Base-by-base conservation (phyloP, 129 eudicot genomes). In the Artemisia tridentata region DNA sequence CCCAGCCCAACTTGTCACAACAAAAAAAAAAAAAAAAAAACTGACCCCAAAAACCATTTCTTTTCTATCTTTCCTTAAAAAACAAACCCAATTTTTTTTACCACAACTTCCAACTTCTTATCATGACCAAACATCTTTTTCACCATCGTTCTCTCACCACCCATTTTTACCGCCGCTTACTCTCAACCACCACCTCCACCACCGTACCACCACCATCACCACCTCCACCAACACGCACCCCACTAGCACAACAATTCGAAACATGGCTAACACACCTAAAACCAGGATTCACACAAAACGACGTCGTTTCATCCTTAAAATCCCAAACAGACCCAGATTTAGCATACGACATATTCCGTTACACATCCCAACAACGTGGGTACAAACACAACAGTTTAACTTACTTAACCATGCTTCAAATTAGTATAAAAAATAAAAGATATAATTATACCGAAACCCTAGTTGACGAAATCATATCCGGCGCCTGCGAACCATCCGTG, bases 311-410 rank as follows among this genome's bases (percentile, higher is more conserved):
- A 72, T 90, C 98, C 81, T 77, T 93, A 25, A 76, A 69, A 0
- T 65, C 97, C 71, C 92, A 87, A 76, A 60, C 95, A 65, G 96
- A 93, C 79, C 87, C 92, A 11, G 98, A 93, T 67, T 80, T 93
- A 38, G 92, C 97, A 12, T 86, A 80, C 63, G 95, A 89, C 78
- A 87, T 93, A 54, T 93, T 93, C 85, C 97, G 92, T 0, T 93
- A 95, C 96, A 87, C 98, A 21, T 86, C 92, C 25, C 95, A 87
- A 61, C 92, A 83, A 53, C 96, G 97, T 18, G 53, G 74, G 55
- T 89, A 83, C 91, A 87, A 80, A 61, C 98, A 93, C 92, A 76
- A 65, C 65, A 77, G 76, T 65, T 41, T 70, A 58, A 89, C 97
- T 11, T 93, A 93, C 85, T 81, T 85, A 67, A 85, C 97, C 69